Evolutionary conservation across 164 flowering plant genomes (phyloP), one percentile per base, ranked within the genome.

Genomic region (Kingdonia uniflora): DNA sequence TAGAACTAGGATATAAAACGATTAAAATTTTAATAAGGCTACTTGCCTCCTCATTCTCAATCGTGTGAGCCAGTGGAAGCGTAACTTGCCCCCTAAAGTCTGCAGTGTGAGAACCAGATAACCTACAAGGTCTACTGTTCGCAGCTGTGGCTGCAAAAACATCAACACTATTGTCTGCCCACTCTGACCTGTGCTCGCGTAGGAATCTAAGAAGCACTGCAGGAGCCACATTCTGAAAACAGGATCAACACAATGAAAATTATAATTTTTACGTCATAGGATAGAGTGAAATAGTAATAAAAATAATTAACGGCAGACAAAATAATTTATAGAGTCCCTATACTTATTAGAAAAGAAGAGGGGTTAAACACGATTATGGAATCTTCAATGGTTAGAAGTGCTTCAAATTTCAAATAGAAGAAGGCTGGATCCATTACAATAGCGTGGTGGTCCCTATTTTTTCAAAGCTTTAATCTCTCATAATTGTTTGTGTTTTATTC

Each of bases 131-230:
- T 19, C 81, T 80, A 59, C 75, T 75, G 77, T 85, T 89, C 45
- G 84, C 67, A 48, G 86, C 84, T 19, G 92, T 80, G 59, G 95
- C 91, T 13, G 95, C 73, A 65, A 84, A 89, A 14, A 87, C 89
- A 74, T 94, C 97, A 47, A 94, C 79, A 29, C 65, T 80, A 66
- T 66, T 72, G 65, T 94, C 99, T 14, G 97, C 95, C 99, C 99
- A 94, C 65, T 94, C 99, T 38, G 99, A 89, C 43, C 99, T 74
- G 47, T 94, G 99, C 75, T 94, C 99, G 33, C 97, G 65, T 56
- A 94, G 63, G 63, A 94, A 94, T 41, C 97, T 70, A 12, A 94
- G 82, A 8, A 94, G 88, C 52, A 94, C 68, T 14, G 97, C 96
- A 6, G 99, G 96, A 54, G 99, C 95, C 26, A 94, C 99, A 73